Evolutionary conservation across 306 rosid species (phyloP).

Genomic region (Rosa persica): DNA sequence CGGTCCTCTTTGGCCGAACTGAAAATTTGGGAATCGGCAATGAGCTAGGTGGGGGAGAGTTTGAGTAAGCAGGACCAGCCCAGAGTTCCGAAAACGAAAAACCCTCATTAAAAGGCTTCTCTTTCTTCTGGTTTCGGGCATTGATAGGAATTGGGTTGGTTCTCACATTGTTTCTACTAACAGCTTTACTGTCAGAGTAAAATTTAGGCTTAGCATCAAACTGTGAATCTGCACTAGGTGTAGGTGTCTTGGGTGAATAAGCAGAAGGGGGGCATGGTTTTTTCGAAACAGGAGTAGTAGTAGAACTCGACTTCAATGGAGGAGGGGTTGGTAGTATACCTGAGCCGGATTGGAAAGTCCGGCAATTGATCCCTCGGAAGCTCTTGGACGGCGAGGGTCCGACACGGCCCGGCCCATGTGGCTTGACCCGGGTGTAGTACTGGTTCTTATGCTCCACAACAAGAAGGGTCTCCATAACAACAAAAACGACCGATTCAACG

Average conservation of each 20-base stretch:
- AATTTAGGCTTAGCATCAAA: neutral
- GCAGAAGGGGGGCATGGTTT: constrained; percentile 11
- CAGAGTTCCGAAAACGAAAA: constrained; percentile 73
- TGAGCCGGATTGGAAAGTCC: constrained; percentile 66
- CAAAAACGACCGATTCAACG: constrained; percentile 12
- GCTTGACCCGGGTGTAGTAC: constrained; percentile 42
- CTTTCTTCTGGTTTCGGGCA: constrained; percentile 28
- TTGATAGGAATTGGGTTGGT: constrained; percentile 64
- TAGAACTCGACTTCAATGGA: constrained; percentile 36
- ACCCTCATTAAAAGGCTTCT: constrained; percentile 27
- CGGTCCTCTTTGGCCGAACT: constrained; percentile 58
- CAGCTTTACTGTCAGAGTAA: constrained; percentile 28
- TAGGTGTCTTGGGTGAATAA: constrained; percentile 49
- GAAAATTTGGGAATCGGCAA: constrained; percentile 88
- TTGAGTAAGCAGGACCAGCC: constrained; percentile 97
- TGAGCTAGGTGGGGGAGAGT: constrained; percentile 92
- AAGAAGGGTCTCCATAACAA: constrained; percentile 73
- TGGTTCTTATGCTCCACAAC: constrained; percentile 75
- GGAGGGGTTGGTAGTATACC: constrained; percentile 66
- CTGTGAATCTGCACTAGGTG: constrained; percentile 19
- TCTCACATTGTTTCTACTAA: constrained; percentile 21
- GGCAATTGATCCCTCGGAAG: constrained; percentile 60
- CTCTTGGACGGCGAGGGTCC: constrained; percentile 49
- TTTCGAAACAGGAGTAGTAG: constrained; percentile 41
- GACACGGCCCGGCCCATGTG: constrained; percentile 42